Base-by-base conservation (phyloP, 2,329 filamentous ascomycete species). In the Ceratocystiopsis sp. region DNA sequence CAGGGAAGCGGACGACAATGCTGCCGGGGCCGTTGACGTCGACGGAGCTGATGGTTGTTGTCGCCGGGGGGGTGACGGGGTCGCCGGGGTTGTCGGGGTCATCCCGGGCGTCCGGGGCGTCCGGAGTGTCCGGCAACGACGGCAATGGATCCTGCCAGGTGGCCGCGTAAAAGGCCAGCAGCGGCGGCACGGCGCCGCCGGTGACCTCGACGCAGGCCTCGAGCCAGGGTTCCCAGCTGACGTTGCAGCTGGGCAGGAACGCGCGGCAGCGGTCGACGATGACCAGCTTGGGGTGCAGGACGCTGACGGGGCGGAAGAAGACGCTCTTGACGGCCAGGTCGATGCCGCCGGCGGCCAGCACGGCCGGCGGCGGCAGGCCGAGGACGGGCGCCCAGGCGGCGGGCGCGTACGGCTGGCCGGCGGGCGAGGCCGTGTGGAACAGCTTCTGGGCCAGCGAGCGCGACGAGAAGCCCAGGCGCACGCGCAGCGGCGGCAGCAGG, bases 221-320 rank as follows among this genome's bases (percentile, higher is more conserved):
- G 21, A 89, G 78, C 84, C 84, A 93, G n/a, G 74, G 61, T 58
- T 91, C 84, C 81, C 81, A 91, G 53, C 80, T 86, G 5, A 93
- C 74, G 52, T 93, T 93, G 58, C 82, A 87, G 52, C 80, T 85
- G 0, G 84, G 84, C 11, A 91, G 58, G 52, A 80, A 78, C 0
- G 80, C 80, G 3, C 61, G 66, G 32, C 64, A 57, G 1, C 78
- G 69, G 55, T 93, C 84, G 1, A 89, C 59, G 14, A 91, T 67
- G 35, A 89, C 67, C 51, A 84, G 89, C 53, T 93, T 93, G 0
- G 84, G 80, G 55, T 93, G 84, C 75, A 91, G 82, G n/a, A 93
- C 79, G 53, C 82, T 84, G 46, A 91, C 77, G 0, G 84, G 84
- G 3, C 78, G 64, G 48, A 89, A 75, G 58, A 93, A 93, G 9